Evolutionary conservation across 768 basidiomycete species (phyloP), one percentile per base, ranked within the genome.

Genomic region (Butyriboletus loyo): DNA sequence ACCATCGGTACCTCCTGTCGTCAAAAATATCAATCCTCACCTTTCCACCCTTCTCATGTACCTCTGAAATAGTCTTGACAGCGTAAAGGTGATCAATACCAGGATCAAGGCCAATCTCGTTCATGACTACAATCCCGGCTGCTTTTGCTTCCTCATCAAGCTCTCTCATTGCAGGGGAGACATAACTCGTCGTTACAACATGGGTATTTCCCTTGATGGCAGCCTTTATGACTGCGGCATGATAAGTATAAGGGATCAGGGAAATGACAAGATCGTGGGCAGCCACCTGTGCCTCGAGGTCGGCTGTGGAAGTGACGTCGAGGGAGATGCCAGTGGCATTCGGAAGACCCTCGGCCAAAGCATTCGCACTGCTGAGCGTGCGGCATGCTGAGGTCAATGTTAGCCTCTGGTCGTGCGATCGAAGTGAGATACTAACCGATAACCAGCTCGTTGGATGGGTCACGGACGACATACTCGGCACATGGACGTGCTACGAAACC

Each of bases 21-120:
- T 52, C n/a, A 5, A 32, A 35, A 7, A 28, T 28, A 9, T 22
- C n/a, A 7, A 34, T 22, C 60, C 71, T 48, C 36, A 87, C 90
- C 85, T 97, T 98, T 46, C 96, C 97, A 35, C 96, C 95, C 66
- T 89, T 89, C 40, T 81, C 87, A 68, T 99, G 94, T 5, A 98
- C 91, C 69, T 98, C 96, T 46, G 83, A 81, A 59, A 99, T 92
- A 22, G 86, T 92, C 81, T 96, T 96, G 72, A 97, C 76, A 28
- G 94, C 94, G 69, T 94, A 95, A 54, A 97, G 72, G 70, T 95
- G 92, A 70, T 95, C 92, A 54, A 96, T 90, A 66, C 94, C 94
- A 43, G 94, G 94, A 71, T 98, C 96, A 38, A 99, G 81, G 46
- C 97, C 97, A 63, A 99, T 91, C 75, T 99, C 97, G 73, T 99